phyloP scores from a whole-genome alignment of 805 yeast genomes.

The Wickerhamomyces alni region DNA sequence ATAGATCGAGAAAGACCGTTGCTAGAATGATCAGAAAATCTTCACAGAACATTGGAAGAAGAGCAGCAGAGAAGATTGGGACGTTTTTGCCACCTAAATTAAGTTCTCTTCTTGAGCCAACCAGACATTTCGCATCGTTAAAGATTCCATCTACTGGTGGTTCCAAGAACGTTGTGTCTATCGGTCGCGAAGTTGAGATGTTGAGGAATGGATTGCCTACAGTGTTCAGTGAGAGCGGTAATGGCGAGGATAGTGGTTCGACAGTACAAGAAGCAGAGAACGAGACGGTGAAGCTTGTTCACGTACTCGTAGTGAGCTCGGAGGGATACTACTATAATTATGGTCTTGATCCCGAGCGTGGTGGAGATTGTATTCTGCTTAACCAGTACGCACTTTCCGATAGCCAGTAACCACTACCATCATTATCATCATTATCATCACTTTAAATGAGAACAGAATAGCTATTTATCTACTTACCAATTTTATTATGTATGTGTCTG shows the following conservation, averaged over 20 bases:
- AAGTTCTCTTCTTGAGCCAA: slow-evolving; percentile 80
- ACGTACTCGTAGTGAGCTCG: slow-evolving; percentile 68
- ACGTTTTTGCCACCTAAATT: slow-evolving; percentile 79
- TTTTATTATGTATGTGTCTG: too few relatives aligned
- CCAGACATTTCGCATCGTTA: slow-evolving; percentile 85
- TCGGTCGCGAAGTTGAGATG: slow-evolving; percentile 28
- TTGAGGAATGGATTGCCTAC: slow-evolving; percentile 19
- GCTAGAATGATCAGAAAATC: slow-evolving; percentile 73
- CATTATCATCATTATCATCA: too few relatives aligned
- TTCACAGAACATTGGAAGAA: slow-evolving; percentile 69
- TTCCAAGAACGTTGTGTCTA: slow-evolving; percentile 42
- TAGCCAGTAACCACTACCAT: too few relatives aligned
- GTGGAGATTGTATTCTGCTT: slow-evolving; percentile 85
- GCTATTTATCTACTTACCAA: too few relatives aligned
- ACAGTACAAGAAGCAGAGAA: slow-evolving; percentile 19
- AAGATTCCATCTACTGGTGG: slow-evolving; percentile 55
- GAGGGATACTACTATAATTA: slow-evolving; percentile 80
- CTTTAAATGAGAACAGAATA: too few relatives aligned
- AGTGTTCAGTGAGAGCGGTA: slow-evolving; percentile 12
- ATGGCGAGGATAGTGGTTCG: background rate
- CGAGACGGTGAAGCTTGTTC: slow-evolving; percentile 26
- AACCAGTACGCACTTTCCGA: slow-evolving; percentile 56
- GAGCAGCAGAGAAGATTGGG: slow-evolving; percentile 85
- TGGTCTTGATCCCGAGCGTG: slow-evolving; percentile 77
- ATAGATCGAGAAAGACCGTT: slow-evolving; percentile 62